These are phyloP conservation scores for Xylaria sp. DNA, from an alignment of 2,329 filamentous ascomycete genomes.

Conservation along the genomic window DNA sequence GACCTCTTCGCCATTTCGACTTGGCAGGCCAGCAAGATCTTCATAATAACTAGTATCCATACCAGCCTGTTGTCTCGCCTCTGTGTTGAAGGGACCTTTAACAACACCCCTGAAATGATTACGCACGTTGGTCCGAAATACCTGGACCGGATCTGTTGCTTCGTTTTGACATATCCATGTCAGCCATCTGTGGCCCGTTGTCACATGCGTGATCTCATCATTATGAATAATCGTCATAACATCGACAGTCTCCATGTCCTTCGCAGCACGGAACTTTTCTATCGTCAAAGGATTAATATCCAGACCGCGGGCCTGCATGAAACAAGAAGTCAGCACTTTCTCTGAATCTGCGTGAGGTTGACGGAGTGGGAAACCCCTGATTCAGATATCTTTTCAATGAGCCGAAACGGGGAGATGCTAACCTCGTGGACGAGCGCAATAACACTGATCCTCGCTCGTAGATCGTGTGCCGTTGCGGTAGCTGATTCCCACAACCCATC, in stretches of 20 bases:
- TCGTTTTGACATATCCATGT: slow-evolving; percentile 44
- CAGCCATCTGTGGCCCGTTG: slow-evolving; percentile 43
- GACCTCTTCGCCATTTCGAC: slow-evolving; percentile 27
- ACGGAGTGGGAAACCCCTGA: neutral
- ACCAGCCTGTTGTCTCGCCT: slow-evolving; percentile 39
- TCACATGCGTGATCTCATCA: slow-evolving; percentile 45
- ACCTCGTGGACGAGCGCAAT: slow-evolving; percentile 43
- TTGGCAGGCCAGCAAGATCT: slow-evolving; percentile 27
- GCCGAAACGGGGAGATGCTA: neutral
- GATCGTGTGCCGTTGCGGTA: slow-evolving; percentile 38
- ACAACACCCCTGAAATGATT: slow-evolving; percentile 39
- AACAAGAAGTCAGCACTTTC: neutral
- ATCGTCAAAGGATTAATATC: slow-evolving; percentile 45
- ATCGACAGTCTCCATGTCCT: slow-evolving; percentile 39
- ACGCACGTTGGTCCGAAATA: slow-evolving; percentile 40
- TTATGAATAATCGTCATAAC: slow-evolving; percentile 41
- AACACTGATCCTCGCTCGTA: slow-evolving; percentile 42
- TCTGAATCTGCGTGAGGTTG: neutral
- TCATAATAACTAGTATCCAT: slow-evolving; percentile 41
- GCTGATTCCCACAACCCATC: slow-evolving; percentile 43
- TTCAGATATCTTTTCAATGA: neutral
- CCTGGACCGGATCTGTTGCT: slow-evolving; percentile 39
- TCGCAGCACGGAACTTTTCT: slow-evolving; percentile 39
- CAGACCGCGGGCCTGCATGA: slow-evolving; percentile 35
- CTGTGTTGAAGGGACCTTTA: slow-evolving; percentile 41